Conservation (phyloP, 2,329 filamentous ascomycete genomes). For the Polychaeton citri region DNA sequence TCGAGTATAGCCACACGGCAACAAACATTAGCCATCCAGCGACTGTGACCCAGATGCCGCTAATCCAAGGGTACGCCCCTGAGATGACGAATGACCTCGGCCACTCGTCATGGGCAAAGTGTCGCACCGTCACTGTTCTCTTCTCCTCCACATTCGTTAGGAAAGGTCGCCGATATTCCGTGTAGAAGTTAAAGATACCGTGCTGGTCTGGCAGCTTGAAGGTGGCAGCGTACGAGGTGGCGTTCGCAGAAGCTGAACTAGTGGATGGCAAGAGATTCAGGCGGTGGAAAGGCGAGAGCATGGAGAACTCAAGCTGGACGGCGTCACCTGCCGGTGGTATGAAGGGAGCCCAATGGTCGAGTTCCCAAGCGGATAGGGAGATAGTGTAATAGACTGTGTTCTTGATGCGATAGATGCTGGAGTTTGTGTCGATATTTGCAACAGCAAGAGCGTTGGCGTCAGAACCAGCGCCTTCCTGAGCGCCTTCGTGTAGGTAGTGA, state of each 20-base stretch:
- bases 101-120: constrained; percentile 97
- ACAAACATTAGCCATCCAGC: constrained; percentile 76
- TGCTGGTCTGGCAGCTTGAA: constrained; percentile 92
- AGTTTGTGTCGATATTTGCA: constrained; percentile 48
- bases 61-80: constrained; percentile 89
- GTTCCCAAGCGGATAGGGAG: constrained; percentile 72
- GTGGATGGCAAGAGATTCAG: constrained; percentile 49
- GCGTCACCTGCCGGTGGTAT: constrained; percentile 54
- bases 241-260: constrained; percentile 45
- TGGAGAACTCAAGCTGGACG: constrained; percentile 92
- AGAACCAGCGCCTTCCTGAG: constrained; percentile 21
- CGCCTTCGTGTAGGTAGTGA: constrained; percentile 53
- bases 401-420: constrained; percentile 86
- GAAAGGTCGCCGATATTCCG: constrained; percentile 96
- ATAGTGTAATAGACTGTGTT: constrained; percentile 84
- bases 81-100: constrained; percentile 80
- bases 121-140: constrained; percentile 82
- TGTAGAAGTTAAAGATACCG: constrained; percentile 95
- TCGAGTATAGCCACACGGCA: constrained; percentile 72
- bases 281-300: constrained; percentile 96
- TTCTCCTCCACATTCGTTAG: constrained; percentile 84
- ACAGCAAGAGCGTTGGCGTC: constrained; percentile 20
- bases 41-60: constrained; percentile 73
- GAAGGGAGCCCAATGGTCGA: constrained; percentile 65
- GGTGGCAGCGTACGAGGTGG: constrained; percentile 57